phyloP scores from a whole-genome alignment of 352 stramenopile genomes.

The Globisporangium middletonii region DNA sequence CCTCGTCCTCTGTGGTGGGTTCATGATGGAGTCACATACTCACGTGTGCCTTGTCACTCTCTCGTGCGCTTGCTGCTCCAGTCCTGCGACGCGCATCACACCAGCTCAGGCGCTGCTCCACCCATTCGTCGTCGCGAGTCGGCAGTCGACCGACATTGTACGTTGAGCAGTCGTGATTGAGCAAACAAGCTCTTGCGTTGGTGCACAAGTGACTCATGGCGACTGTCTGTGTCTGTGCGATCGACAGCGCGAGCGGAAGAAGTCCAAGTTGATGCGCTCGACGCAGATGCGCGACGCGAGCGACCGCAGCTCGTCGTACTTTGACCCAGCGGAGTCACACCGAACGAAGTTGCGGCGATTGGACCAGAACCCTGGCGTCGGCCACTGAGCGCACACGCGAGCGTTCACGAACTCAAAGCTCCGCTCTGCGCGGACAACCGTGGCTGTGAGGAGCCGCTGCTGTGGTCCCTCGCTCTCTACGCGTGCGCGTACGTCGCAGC shows the following conservation, averaged over 20 bases:
- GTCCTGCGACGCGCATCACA: slow-evolving; percentile 86
- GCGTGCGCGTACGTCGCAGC: too few species aligned
- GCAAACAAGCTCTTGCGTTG: too few species aligned
- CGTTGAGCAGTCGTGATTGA: neutral
- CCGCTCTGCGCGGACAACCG: neutral
- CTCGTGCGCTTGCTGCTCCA: slow-evolving; percentile 25
- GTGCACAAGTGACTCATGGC: neutral
- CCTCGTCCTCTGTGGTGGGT: neutral
- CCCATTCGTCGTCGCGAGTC: slow-evolving; percentile 82
- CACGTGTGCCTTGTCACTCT: neutral
- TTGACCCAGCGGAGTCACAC: slow-evolving; percentile 16
- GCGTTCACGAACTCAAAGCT: too few species aligned
- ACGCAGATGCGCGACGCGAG: slow-evolving; percentile 27
- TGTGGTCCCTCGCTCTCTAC: too few species aligned
- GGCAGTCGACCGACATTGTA: slow-evolving; percentile 33
- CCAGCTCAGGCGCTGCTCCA: slow-evolving; percentile 91
- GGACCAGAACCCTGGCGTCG: slow-evolving; percentile 28
- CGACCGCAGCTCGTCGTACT: slow-evolving; percentile 8
- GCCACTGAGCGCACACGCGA: slow-evolving; percentile 23
- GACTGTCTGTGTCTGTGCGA: slow-evolving; percentile 11
- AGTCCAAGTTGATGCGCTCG: slow-evolving; percentile 42
- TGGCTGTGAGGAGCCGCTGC: too few species aligned
- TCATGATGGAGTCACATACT: neutral
- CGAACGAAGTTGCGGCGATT: slow-evolving; percentile 43
- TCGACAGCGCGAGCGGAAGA: slow-evolving; percentile 24